Conservation (phyloP, 2,329 filamentous ascomycete genomes). For the Colletotrichum aenigma region DNA sequence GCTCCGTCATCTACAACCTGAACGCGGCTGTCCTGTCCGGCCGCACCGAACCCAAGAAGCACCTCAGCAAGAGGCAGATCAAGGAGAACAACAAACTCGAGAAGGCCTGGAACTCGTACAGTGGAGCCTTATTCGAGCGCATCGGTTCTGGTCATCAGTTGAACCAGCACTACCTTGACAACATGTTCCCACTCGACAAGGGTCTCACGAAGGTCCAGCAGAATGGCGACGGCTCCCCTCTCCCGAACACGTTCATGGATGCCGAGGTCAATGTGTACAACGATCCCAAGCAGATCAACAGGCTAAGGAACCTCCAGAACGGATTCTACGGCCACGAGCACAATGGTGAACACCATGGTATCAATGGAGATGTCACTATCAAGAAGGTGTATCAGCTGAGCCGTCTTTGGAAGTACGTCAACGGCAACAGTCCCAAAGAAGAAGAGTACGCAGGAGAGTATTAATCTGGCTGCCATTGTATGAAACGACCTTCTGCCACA, state of each 20-base stretch:
- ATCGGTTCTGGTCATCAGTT: constrained; percentile 61
- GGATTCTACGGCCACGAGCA: background rate
- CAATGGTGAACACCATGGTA: background rate
- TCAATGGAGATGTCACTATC: background rate
- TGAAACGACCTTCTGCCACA: too few relatives aligned
- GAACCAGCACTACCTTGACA: constrained; percentile 65
- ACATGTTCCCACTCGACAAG: constrained; percentile 55
- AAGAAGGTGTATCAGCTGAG: constrained; percentile 8
- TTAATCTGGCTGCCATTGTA: too few relatives aligned
- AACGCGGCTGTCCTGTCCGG: background rate
- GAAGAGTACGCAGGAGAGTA: background rate
- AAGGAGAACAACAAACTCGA: background rate
- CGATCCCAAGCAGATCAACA: background rate
- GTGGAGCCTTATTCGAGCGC: constrained; percentile 65
- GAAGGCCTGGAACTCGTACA: constrained; percentile 58
- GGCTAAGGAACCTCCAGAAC: background rate
- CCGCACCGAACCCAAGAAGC: constrained; percentile 32
- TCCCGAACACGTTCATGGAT: background rate
- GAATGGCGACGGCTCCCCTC: constrained; percentile 4
- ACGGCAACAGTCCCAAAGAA: background rate
- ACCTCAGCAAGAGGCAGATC: background rate
- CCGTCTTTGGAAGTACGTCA: constrained; percentile 12
- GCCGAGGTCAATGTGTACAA: constrained; percentile 4
- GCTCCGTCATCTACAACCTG: constrained; percentile 29
- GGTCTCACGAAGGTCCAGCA: constrained; percentile 2